Evolutionary conservation across 2,329 filamentous ascomycete genomes (phyloP).

Genomic region (Sphaerostilbella broomeana): DNA sequence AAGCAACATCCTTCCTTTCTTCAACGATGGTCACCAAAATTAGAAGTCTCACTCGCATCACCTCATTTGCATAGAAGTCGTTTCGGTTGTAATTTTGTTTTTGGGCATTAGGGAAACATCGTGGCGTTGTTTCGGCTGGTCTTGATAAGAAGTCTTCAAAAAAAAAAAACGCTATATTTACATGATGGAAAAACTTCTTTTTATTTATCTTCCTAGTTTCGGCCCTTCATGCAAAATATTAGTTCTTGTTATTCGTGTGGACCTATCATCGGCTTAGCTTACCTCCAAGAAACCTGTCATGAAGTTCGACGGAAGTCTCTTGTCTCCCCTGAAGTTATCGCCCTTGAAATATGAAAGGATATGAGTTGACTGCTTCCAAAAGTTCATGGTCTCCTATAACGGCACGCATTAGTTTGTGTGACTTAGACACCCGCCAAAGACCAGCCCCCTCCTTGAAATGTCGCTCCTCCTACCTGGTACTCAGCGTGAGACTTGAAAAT

Average conservation of each 20-base stretch:
- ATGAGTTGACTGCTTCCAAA: constrained; percentile 95
- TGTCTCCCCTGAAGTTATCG: constrained; percentile 69
- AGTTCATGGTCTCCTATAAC: constrained; percentile 89
- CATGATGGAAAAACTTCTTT: constrained; percentile 22
- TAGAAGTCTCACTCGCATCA: constrained; percentile 10
- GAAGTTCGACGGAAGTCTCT: constrained; percentile 80
- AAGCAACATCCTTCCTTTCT: no score
- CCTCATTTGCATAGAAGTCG: constrained; percentile 18
- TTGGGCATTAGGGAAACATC: constrained; percentile 21
- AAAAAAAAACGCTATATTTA: constrained; percentile 32
- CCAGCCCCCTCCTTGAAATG: background rate
- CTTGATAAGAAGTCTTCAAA: constrained; percentile 23
- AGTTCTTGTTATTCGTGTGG: constrained; percentile 8
- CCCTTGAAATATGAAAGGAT: constrained; percentile 94
- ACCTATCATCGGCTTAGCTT: constrained; percentile 26
- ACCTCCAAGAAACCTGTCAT: constrained; percentile 95
- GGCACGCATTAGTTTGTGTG: constrained; percentile 8
- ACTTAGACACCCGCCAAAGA: background rate
- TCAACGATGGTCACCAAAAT: constrained; percentile 20
- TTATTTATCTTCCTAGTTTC: constrained; percentile 42
- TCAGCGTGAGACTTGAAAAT: constrained; percentile 87
- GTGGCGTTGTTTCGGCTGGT: constrained; percentile 28
- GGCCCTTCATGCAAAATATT: constrained; percentile 36
- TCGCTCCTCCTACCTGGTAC: constrained; percentile 64
- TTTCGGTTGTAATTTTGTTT: constrained; percentile 5